Evolutionary conservation across 106 monocot species (phyloP).

Genomic region (Apostasia ramifera): DNA sequence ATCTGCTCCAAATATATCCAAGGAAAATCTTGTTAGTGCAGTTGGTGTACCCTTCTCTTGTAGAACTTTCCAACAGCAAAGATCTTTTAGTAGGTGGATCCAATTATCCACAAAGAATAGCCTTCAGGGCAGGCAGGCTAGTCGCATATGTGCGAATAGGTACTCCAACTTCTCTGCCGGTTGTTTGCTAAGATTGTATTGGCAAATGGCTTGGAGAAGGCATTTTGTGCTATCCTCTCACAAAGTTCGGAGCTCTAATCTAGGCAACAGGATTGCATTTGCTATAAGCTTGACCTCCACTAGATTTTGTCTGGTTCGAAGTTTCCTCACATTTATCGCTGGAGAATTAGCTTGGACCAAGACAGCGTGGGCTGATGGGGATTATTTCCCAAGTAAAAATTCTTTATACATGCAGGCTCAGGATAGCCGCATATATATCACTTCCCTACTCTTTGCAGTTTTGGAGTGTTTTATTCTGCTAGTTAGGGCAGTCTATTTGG

Average conservation of each 20-base stretch:
- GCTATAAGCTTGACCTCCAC: constrained; percentile 49
- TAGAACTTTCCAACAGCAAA: not conserved
- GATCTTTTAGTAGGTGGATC: constrained; percentile 3
- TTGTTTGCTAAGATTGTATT: constrained; percentile 12
- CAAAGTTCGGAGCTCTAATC: constrained; percentile 10
- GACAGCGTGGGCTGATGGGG: constrained; percentile 45
- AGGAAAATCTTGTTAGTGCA: not conserved
- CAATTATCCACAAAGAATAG: constrained; percentile 1
- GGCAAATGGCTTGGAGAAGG: constrained; percentile 46
- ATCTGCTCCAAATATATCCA: constrained; percentile 6
- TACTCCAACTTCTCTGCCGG: constrained; percentile 13
- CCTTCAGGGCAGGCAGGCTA: constrained; percentile 7
- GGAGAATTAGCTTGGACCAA: constrained; percentile 48
- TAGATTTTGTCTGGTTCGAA: constrained; percentile 52
- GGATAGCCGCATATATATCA: constrained; percentile 35
- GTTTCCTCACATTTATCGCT: constrained; percentile 38
- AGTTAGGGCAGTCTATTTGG: constrained; percentile 47
- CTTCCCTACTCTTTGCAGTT: constrained; percentile 30
- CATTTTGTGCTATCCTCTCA: constrained; percentile 21
- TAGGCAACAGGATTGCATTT: constrained; percentile 34
- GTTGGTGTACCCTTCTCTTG: not conserved
- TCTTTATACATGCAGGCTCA: constrained; percentile 34
- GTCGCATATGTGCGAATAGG: constrained; percentile 10
- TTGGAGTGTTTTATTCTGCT: constrained; percentile 54
- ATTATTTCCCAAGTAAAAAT: constrained; percentile 29